Base-by-base conservation (phyloP, 2,329 filamentous ascomycete genomes). In the Beauveria brongniartii region DNA sequence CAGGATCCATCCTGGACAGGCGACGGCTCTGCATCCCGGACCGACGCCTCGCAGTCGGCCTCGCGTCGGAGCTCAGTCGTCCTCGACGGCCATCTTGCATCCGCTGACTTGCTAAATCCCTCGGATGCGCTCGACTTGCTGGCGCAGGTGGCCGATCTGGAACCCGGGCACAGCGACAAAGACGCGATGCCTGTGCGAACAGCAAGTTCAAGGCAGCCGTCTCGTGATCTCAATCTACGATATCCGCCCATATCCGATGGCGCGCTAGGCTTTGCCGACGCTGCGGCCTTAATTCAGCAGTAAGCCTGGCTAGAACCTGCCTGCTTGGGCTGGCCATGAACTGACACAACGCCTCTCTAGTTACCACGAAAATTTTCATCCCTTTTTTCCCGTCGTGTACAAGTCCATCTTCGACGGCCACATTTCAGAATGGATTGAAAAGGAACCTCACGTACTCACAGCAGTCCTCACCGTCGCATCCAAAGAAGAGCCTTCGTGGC, bases 401-500 rank as follows among this genome's bases (percentile, higher is more conserved):
- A 76, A 78, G 43, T 79, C 81, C 64, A 82, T 85, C 48, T 82
- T 87, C 64, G 77, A 79, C 44, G 70, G 74, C 16, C 74, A 80
- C 61, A 71, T 89, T 10, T 75, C 81, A 28, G 74, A 79, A 20
- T 83, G 84, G 63, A 82, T 84, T 5, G 76, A 78, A 2, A 80
- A 82, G 30, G 87, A 90, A 67, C 84, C 82, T 34, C 84, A 90
- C 67, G 76, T 91, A 0, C 77, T 90, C 18, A 90, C 87, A 0
- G 87, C 87, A 0, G 83, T 90, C 3, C 75, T 91, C 4, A 86
- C 87, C 1, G 86, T 91, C 54, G 84, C 86, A 4, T 88, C 87
- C 8, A 88, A 89, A 70, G 87, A 91, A 66, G 74, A 89, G n/a
- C 78, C 82, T 1, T 80, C 86, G 6, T 82, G 87, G 66, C 81